Evolutionary conservation across 2,329 filamentous ascomycete species (phyloP).

Genomic region (Lithohypha guttulata): DNA sequence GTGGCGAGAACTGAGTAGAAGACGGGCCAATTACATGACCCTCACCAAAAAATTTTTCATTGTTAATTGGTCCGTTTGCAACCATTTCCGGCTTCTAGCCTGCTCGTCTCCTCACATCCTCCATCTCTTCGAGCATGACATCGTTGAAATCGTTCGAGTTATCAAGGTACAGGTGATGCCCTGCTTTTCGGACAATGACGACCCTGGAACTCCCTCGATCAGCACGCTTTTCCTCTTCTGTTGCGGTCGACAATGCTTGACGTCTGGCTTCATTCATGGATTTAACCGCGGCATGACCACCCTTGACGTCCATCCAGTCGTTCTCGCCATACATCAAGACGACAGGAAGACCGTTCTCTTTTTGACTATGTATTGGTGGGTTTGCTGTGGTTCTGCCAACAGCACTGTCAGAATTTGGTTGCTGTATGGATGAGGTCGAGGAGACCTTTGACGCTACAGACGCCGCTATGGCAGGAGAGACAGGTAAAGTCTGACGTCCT

Average conservation of each 20-base stretch:
- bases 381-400: slow-evolving; percentile 11
- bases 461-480: slow-evolving; percentile 10
- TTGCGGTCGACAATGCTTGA: slow-evolving; percentile 50
- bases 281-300: slow-evolving; percentile 68
- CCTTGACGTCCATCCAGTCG: slow-evolving; percentile 96
- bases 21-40: too few relatives aligned
- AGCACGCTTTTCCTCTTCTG: slow-evolving; percentile 53
- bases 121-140: slow-evolving; percentile 56
- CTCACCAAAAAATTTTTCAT: too few relatives aligned
- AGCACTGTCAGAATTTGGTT: slow-evolving; percentile 16
- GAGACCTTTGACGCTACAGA: slow-evolving; percentile 11
- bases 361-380: too few relatives aligned
- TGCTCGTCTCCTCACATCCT: slow-evolving; percentile 47
- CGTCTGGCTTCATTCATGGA: slow-evolving; percentile 60
- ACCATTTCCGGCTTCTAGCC: too few relatives aligned
- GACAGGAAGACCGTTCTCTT: slow-evolving; percentile 64
- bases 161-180: slow-evolving; percentile 63
- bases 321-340: slow-evolving; percentile 95
- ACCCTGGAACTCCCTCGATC: slow-evolving; percentile 81
- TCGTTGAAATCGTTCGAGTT: slow-evolving; percentile 60
- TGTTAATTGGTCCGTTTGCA: too few relatives aligned
- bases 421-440: slow-evolving; percentile 3
- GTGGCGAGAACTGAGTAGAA: too few relatives aligned
- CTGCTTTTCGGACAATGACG: slow-evolving; percentile 60
- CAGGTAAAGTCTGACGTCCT: slow-evolving; percentile 54